Base-by-base conservation (phyloP, 441 rosid species). In the Euphorbia corollata region DNA sequence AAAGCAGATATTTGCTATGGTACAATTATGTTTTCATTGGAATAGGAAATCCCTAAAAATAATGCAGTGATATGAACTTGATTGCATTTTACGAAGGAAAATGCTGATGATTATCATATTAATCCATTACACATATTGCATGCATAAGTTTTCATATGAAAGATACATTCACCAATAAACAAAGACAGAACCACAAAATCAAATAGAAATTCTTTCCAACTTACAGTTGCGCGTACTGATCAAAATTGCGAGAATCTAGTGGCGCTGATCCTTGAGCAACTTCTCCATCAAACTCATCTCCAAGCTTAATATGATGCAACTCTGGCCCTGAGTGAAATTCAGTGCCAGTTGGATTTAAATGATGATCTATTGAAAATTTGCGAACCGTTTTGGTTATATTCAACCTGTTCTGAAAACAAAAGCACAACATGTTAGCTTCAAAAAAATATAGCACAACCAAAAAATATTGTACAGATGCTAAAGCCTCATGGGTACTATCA, bases 351-450 rank as follows among this genome's bases (percentile, higher is more conserved):
- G 89, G 75, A 75, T 74, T 90, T 81, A 95, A 75, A 79, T 88
- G 73, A 65, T 71, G 86, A 81, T 85, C 99, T 74, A 95, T 95
- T 61, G 99, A 85, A 82, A 75, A 95, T 77, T 95, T 95, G 62
- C 88, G 90, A 64, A 95, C 74, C 55, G 97, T 95, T 83, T 95
- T 95, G 73, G 95, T 92, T 80, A 95, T 87, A 78, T 95, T 95
- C 83, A 95, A 78, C 88, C 98, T 92, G 87, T 90, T 95, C 98
- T 90, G 98, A 59, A 86, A 80, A 77, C 41, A 73, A 55, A 74
- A 77, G 63, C 22, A 61, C 38, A 69, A 71, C 22, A 63, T 4
- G 18, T 71, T 65, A 68, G 74, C 58, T 55, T 45, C 45, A 39
- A 45, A 45, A 12, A 45, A 45, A 45, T 45, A 13, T 45, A 45